A percentile compares a stretch with the other conserved stretches of the same genome.
These are phyloP conservation scores for Crithidia bombi DNA, from an alignment of 208 protist genomes.

Conservation along the genomic window DNA sequence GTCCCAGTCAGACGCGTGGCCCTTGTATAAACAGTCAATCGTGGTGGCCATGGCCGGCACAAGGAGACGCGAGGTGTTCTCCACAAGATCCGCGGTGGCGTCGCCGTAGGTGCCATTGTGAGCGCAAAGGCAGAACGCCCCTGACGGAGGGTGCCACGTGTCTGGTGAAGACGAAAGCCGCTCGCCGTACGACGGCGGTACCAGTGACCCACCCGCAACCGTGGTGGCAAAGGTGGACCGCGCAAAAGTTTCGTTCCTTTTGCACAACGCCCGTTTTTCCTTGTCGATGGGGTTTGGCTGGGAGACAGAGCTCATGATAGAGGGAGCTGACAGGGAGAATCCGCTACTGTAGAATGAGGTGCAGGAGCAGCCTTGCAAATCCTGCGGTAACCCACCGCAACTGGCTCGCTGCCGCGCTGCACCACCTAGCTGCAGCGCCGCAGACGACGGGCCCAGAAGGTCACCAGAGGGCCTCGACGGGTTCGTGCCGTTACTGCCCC, in stretches of 20 bases:
- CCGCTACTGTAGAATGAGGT: not conserved
- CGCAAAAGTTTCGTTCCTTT: no score
- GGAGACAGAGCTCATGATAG: slow-evolving; percentile 3
- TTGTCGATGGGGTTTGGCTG: not conserved
- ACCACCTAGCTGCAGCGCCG: not conserved
- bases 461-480: not conserved
- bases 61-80: not conserved
- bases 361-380: not conserved
- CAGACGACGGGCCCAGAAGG: not conserved
- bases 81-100: not conserved
- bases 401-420: not conserved
- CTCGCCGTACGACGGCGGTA: no score
- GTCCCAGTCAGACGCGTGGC: slow-evolving; percentile 8
- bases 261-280: not conserved
- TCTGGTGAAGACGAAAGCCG: not conserved
- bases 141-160: not conserved
- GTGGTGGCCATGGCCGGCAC: slow-evolving; percentile 6
- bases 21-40: slow-evolving; percentile 3
- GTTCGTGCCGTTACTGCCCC: not conserved
- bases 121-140: not conserved
- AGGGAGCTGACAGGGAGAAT: not conserved
- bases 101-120: not conserved
- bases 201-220: no score
- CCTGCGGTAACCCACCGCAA: not conserved
- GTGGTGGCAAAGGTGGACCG: no score